phyloP scores from a whole-genome alignment of 768 basidiomycete genomes.

The Heimioporus sp. region DNA sequence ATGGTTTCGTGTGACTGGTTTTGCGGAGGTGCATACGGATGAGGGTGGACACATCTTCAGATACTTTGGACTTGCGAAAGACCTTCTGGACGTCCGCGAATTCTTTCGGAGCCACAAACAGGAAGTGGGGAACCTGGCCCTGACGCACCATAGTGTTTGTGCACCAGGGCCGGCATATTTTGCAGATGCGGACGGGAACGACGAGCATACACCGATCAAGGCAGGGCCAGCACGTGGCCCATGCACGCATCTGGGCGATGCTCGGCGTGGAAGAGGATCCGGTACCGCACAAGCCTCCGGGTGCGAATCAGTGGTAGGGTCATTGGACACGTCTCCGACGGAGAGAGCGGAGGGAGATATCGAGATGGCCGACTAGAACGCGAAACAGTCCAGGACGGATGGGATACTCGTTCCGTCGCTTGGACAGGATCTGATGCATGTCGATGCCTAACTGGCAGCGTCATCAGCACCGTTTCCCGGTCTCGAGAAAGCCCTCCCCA shows the following conservation, averaged over 20 bases:
- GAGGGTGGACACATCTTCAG: too few species aligned
- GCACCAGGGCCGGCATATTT: slow-evolving; percentile 89
- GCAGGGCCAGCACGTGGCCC: slow-evolving; percentile 71
- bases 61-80: slow-evolving; percentile 96
- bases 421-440: slow-evolving; percentile 16
- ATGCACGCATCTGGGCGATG: slow-evolving; percentile 50
- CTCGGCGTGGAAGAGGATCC: slow-evolving; percentile 53
- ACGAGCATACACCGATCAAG: slow-evolving; percentile 69
- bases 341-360: slow-evolving; percentile 41
- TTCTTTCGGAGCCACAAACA: slow-evolving; percentile 86
- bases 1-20: too few species aligned
- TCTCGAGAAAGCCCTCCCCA: slow-evolving; percentile 64
- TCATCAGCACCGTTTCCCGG: slow-evolving; percentile 72
- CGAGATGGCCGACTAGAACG: slow-evolving; percentile 32
- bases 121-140: slow-evolving; percentile 80
- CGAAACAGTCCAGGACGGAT: slow-evolving; percentile 13
- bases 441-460: slow-evolving; percentile 54
- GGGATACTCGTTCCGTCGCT: neutral
- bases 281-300: slow-evolving; percentile 54
- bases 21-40: too few species aligned
- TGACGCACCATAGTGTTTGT: slow-evolving; percentile 81
- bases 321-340: slow-evolving; percentile 15
- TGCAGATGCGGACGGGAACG: slow-evolving; percentile 83
- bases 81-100: slow-evolving; percentile 92
- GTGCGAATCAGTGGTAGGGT: too few species aligned